Conservation (phyloP, 2,329 filamentous ascomycete genomes). For the Calonectria hongkongensis region DNA sequence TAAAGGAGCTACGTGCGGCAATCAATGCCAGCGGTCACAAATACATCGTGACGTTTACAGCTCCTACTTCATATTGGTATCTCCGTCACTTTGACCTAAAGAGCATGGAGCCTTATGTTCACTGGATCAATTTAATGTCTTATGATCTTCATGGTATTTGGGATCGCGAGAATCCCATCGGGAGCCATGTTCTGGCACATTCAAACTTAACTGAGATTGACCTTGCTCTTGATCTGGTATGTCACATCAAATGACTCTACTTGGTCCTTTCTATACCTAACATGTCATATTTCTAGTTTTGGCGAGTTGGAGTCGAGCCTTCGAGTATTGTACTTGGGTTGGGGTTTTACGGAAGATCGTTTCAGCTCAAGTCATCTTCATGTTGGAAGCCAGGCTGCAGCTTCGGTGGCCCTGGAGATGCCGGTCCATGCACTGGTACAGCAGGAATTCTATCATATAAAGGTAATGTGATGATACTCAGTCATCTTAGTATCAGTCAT, state of each 20-base stretch:
- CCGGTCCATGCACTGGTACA: background rate
- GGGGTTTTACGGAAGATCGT: background rate
- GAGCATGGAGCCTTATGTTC: slow-evolving; percentile 48
- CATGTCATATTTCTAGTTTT: background rate
- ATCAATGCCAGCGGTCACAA: background rate
- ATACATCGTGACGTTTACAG: slow-evolving; percentile 42
- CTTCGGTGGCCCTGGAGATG: background rate
- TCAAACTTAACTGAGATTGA: background rate
- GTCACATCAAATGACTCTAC: too few species aligned
- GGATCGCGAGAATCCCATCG: background rate
- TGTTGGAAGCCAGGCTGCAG: background rate
- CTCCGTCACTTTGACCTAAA: slow-evolving; percentile 52
- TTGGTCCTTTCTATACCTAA: too few species aligned
- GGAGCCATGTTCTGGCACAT: background rate
- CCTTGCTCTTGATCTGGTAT: background rate
- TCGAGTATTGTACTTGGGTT: background rate
- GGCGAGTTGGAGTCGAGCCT: background rate
- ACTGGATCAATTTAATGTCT: slow-evolving; percentile 65
- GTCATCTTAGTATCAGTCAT: too few species aligned
- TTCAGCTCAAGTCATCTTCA: background rate
- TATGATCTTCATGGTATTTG: slow-evolving; percentile 66
- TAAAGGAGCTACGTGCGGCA: background rate
- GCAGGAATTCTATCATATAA: background rate
- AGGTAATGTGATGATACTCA: background rate
- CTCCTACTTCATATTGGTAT: slow-evolving; percentile 57